These are phyloP conservation scores for Debaryomycetaceae sp. DNA, from an alignment of 1,139 yeast genomes.

Conservation along the genomic window DNA sequence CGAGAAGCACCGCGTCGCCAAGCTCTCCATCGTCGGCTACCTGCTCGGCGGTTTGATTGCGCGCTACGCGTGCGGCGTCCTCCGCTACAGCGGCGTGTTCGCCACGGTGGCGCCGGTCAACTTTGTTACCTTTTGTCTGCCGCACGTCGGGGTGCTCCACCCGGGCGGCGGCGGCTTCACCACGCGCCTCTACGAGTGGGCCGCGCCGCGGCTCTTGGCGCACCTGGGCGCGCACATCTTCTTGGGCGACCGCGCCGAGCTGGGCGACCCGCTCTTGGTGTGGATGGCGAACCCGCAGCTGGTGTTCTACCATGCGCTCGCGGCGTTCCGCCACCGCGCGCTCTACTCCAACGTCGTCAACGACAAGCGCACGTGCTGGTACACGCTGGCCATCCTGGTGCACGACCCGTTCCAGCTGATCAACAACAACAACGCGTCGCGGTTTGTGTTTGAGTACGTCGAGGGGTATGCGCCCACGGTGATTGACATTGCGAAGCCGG, in stretches of 20 bases:
- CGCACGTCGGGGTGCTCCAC: constrained; percentile 75
- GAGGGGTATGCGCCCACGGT: constrained; percentile 51
- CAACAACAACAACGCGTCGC: constrained; percentile 34
- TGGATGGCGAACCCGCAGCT: constrained; percentile 64
- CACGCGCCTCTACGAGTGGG: constrained; percentile 48
- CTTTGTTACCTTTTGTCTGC: constrained; percentile 73
- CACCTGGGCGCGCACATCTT: constrained; percentile 72
- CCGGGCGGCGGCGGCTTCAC: constrained; percentile 50
- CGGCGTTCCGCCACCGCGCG: constrained; percentile 45
- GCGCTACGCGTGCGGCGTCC: constrained; percentile 71
- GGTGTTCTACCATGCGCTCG: constrained; percentile 54
- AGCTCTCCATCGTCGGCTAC: constrained; percentile 72
- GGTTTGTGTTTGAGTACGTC: constrained; percentile 41
- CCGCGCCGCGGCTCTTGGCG: constrained; percentile 62
- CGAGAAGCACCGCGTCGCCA: constrained; percentile 31
- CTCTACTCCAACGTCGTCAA: constrained; percentile 74
- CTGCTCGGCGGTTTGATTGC: constrained; percentile 80
- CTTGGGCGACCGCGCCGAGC: constrained; percentile 41
- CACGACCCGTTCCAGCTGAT: constrained; percentile 57
- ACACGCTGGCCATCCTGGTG: constrained; percentile 67
- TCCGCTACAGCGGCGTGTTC: constrained; percentile 53
- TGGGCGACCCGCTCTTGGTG: constrained; percentile 48
- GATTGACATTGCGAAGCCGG: constrained; percentile 41
- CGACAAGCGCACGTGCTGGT: constrained; percentile 78
- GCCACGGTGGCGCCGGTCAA: constrained; percentile 46